Evolutionary conservation across 2,329 filamentous ascomycete species (phyloP).

Genomic region (Colletotrichum lentis): DNA sequence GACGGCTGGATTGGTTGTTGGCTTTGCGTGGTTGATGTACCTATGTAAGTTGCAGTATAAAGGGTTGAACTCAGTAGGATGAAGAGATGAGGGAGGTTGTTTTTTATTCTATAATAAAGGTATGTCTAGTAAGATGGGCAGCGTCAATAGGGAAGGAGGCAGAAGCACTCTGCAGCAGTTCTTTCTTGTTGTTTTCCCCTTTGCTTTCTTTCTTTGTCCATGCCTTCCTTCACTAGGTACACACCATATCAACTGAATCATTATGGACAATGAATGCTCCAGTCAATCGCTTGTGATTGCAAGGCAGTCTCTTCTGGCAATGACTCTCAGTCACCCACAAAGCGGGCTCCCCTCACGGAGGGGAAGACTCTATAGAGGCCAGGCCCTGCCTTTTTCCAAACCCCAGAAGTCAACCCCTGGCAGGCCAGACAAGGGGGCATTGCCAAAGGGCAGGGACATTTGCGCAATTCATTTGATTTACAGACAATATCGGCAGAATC

Average conservation of each 20-base stretch:
- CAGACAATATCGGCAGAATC: background rate
- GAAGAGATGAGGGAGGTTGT: too few relatives aligned
- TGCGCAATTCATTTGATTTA: constrained; percentile 1
- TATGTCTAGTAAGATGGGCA: background rate
- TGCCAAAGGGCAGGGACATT: background rate
- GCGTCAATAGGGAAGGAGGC: background rate
- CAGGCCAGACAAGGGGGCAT: constrained; percentile 1
- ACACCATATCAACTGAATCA: background rate
- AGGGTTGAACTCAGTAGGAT: background rate
- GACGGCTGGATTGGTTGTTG: constrained; percentile 1
- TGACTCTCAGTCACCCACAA: constrained; percentile 27
- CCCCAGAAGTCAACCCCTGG: constrained; percentile 13
- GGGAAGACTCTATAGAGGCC: constrained; percentile 8
- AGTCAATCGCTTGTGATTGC: constrained; percentile 9
- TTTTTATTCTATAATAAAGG: background rate
- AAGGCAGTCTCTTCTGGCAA: constrained; percentile 5
- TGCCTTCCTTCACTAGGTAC: background rate
- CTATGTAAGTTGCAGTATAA: background rate
- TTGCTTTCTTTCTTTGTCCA: background rate
- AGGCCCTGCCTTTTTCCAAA: background rate
- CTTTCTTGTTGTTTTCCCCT: background rate
- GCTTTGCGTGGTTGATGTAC: background rate
- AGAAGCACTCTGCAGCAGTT: background rate
- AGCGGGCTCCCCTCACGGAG: constrained; percentile 17
- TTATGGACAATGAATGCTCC: background rate